Base-by-base conservation (phyloP, 495 filamentous ascomycete species). In the Jackrogersella multiformis region DNA sequence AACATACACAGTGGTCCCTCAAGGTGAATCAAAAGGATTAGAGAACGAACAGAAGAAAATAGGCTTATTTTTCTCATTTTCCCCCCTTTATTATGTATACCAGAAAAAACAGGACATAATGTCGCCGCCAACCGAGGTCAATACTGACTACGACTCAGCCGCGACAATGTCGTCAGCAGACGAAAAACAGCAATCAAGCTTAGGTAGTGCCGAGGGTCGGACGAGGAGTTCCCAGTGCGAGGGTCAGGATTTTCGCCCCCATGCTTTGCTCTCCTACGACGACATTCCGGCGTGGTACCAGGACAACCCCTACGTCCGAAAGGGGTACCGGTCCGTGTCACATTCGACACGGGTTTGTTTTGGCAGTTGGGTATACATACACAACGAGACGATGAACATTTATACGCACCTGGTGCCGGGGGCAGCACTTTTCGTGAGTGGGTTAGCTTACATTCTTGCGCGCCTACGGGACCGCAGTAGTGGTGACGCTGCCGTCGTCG, bases 361-460 rank as follows among this genome's bases (percentile, higher is more conserved):
- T 42, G 79, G 82, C 30, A 91, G 87, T 24, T 78, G 93, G 61
- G 76, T 81, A 46, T 92, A 92, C 75, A 66, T 93, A n/a, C 92
- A 96, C 76, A 96, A 95, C 73, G 90, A 95, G 76, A 87, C 88
- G 1, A 84, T 94, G 41, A 95, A 94, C 71, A 93, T 95, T 61
- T 93, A 92, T 70, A 87, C 89, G 2, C 92, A 95, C 75, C 80
- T 95, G 4, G 64, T 93, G 0, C 78, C 81, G 0, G 80, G 72
- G 9, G 44, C 26, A 48, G 57, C 49, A 16, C 4, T 75, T 63
- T 23, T 79, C 73, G 35, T 66, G 24, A 23, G 30, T 36, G 66
- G 72, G 0, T 51, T 68, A 23, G 64, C 49, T 13, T 74, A 67
- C 32, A 23, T 68, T 3, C 16, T 61, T 12, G 39, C 61, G 15